phyloP scores from a whole-genome alignment of 257 asterid species.

The Nicotiana tabacum region DNA sequence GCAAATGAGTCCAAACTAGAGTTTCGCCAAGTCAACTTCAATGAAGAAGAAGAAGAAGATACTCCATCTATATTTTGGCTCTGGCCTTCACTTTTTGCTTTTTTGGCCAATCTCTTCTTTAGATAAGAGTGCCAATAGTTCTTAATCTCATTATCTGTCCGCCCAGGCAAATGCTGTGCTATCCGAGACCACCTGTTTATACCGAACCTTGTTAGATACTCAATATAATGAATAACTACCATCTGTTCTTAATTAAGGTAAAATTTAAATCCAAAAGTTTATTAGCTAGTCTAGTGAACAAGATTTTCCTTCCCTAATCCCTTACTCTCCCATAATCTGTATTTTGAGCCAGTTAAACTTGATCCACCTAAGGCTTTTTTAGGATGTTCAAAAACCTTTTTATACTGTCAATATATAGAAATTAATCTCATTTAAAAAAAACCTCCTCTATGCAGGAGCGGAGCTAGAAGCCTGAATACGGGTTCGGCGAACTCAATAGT shows the following conservation, averaged over 20 bases:
- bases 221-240: background rate
- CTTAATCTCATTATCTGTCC: slow-evolving; percentile 60
- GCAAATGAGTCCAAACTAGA: slow-evolving; percentile 29
- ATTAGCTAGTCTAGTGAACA: background rate
- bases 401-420: too few species aligned
- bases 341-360: background rate
- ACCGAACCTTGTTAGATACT: background rate
- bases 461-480: too few species aligned
- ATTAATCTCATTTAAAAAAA: too few species aligned
- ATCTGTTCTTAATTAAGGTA: background rate
- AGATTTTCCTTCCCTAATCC: background rate
- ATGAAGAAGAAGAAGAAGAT: slow-evolving; percentile 11
- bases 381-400: too few species aligned
- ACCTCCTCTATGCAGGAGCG: too few species aligned
- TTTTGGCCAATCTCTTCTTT: slow-evolving; percentile 36
- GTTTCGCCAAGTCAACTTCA: slow-evolving; percentile 20
- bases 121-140: slow-evolving; percentile 64
- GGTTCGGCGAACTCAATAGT: too few species aligned
- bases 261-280: background rate
- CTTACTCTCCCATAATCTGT: background rate
- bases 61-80: slow-evolving; percentile 7
- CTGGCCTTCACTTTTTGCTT: slow-evolving; percentile 7
- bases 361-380: too few species aligned
- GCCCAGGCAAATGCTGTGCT: slow-evolving; percentile 51
- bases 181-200: slow-evolving; percentile 60